Base-by-base conservation (phyloP, 2,329 filamentous ascomycete species). In the Chaetomiaceae sp. region DNA sequence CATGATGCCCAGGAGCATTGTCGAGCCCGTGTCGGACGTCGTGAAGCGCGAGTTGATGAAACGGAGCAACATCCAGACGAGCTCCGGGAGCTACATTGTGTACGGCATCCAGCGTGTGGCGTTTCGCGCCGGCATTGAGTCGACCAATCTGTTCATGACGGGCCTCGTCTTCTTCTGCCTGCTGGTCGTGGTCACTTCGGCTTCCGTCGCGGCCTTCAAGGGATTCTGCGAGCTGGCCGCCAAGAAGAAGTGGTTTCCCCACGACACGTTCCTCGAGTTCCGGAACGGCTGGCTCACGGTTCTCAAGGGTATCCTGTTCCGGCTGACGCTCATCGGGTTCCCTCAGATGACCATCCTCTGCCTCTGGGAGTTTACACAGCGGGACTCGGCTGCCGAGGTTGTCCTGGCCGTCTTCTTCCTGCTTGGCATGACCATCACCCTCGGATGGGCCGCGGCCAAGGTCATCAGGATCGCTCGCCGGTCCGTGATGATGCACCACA, bases 231-330 rank as follows among this genome's bases (percentile, higher is more conserved):
- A 96, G 69, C 68, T 87, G 44, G 82, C 86, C 10, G 84, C 84
- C 61, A 90, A 84, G 73, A 77, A 82, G 57, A 83, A 84, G 63
- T 87, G 82, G 78, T 90, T 96, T 76, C 87, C 89, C 72, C 76
- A 77, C 51, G 87, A 96, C 67, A 90, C 89, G 64, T 96, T 96
- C 71, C 77, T 86, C 62, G 91, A 96, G 63, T 96, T 97, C 81
- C 86, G 92, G 58, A 92, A 94, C 64, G 90, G 90, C 61, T 96
- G 92, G 92, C 84, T 86, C 59, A 91, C 90, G 13, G 87, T 96
- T 5, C 80, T 96, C 64, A 95, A 95, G 76, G 92, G 92, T 53
- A 95, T 96, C 62, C 78, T 96, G 59, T 96, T 94, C 80, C 87
- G 92, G 59, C 79, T 95, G 64, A 84, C 91, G 37, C 79, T 96